These are phyloP conservation scores for Trichosanthes truncata DNA, from an alignment of 306 rosid genomes.

Conservation along the genomic window DNA sequence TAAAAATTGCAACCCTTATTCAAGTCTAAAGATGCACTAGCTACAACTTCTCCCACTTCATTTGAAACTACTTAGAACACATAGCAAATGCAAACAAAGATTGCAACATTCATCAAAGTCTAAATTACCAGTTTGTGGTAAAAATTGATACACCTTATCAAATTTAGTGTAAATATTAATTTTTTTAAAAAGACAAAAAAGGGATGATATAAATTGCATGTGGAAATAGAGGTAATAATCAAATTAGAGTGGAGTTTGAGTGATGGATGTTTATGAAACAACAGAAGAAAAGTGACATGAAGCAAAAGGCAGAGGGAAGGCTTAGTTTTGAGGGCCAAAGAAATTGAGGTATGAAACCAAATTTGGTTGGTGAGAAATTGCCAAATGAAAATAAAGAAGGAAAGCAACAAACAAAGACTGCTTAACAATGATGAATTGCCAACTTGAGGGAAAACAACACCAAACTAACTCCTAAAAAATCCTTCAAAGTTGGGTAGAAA, in stretches of 20 bases:
- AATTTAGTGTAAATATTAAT: not conserved
- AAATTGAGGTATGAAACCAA: not conserved
- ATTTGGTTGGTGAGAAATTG: not conserved
- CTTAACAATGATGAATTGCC: not conserved
- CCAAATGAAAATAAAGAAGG: not conserved
- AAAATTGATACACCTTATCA: not conserved
- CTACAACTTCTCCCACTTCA: not conserved
- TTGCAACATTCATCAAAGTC: not conserved
- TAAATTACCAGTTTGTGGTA: not conserved
- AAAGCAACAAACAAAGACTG: conserved; percentile 1
- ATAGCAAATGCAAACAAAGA: not conserved
- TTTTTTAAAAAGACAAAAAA: not conserved
- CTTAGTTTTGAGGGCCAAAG: not conserved
- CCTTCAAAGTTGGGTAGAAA: not conserved
- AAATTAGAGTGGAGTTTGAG: not conserved
- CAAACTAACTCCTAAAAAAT: not conserved
- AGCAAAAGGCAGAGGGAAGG: not conserved
- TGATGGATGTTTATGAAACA: not conserved
- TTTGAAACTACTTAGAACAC: no score
- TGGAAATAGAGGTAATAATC: not conserved
- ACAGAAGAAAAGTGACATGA: not conserved
- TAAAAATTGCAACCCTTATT: no score
- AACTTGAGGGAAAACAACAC: not conserved
- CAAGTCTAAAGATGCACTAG: not conserved
- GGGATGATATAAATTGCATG: not conserved